Evolutionary conservation across 331 rosid species (phyloP), one percentile per base, ranked within the genome.

Genomic region (Quercus phellos): DNA sequence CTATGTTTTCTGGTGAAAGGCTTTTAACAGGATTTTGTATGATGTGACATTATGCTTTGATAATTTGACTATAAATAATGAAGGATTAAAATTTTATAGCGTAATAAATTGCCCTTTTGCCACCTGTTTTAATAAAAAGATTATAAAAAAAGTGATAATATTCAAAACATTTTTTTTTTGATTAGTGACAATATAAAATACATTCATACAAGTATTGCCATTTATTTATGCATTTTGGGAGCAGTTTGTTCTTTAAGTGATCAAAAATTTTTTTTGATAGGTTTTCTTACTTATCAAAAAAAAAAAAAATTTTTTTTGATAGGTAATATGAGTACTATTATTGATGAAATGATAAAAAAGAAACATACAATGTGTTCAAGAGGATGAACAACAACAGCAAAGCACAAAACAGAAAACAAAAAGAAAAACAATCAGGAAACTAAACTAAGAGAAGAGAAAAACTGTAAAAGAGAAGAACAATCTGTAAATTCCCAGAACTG

Each of bases 1-100:
- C 72, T 68, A 66, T 43, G 43, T 19, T 67, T 68, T 21, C 18
- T 60, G 76, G 71, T 11, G 46, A 46, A 34, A 78, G 79, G 73
- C 53, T 55, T 55, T 63, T 61, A 22, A 51, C 38, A n/a, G 58
- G 14, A 35, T 58, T 74, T 32, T 68, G 42, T 43, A 42, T 42
- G 21, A 58, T 34, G 24, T 70, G 77, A 73, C 10, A 56, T n/a
- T 58, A 29, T 64, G 83, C n/a, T 78, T 73, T 75, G 70, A 50
- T 80, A 55, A 35, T 63, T 78, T 72, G 67, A 70, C 30, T 75
- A 73, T 13, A 32, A 10, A 18, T 3, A 46, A 46, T 46, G 72
- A 51, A 19, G 42, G 51, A 50, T 60, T 56, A 68, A 10, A 68
- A 64, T 11, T 69, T 79, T 75, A 34, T 50, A 79, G 56, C 27